Percentiles rank a stretch among this genome's conserved stretches.
These are phyloP conservation scores for Geotrichum aggregatum DNA, from an alignment of 1,139 yeast genomes.

Conservation along the genomic window DNA sequence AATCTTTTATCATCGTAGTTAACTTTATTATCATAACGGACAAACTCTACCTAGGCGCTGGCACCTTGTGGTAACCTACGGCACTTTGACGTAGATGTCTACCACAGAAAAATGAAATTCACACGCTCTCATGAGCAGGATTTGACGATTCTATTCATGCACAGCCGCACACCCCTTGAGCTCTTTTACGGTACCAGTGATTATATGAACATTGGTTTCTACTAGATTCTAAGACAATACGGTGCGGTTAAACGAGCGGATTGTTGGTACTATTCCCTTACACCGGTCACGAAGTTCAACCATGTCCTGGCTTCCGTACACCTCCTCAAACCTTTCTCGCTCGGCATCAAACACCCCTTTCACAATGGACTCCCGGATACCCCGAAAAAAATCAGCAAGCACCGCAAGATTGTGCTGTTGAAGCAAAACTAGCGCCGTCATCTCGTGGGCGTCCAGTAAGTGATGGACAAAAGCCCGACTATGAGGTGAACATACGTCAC, in stretches of 20 bases:
- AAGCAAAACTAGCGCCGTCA: constrained; percentile 43
- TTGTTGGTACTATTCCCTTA: constrained; percentile 1
- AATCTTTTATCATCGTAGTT: too few species aligned
- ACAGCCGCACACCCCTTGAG: too few species aligned
- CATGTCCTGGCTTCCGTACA: constrained; percentile 29
- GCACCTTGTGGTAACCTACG: too few species aligned
- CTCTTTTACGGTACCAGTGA: too few species aligned
- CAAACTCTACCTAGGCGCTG: too few species aligned
- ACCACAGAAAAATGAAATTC: too few species aligned
- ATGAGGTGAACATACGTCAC: constrained; percentile 30
- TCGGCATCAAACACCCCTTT: constrained; percentile 35
- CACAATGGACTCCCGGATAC: constrained; percentile 34
- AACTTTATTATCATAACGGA: too few species aligned
- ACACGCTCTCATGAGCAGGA: too few species aligned
- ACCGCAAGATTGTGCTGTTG: constrained; percentile 41
- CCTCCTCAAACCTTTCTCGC: constrained; percentile 27
- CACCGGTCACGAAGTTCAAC: constrained; percentile 11
- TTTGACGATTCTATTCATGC: too few species aligned
- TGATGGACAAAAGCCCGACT: constrained; percentile 43
- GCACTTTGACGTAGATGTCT: too few species aligned
- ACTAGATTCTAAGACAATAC: too few species aligned
- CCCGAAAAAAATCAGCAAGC: constrained; percentile 34
- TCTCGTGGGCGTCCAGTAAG: constrained; percentile 41
- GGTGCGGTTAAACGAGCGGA: constrained; percentile 4
- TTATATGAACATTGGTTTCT: too few species aligned